Evolutionary conservation across 352 stramenopile species (phyloP), one percentile per base, ranked within the genome.

Genomic region (Globisporangium parvum): DNA sequence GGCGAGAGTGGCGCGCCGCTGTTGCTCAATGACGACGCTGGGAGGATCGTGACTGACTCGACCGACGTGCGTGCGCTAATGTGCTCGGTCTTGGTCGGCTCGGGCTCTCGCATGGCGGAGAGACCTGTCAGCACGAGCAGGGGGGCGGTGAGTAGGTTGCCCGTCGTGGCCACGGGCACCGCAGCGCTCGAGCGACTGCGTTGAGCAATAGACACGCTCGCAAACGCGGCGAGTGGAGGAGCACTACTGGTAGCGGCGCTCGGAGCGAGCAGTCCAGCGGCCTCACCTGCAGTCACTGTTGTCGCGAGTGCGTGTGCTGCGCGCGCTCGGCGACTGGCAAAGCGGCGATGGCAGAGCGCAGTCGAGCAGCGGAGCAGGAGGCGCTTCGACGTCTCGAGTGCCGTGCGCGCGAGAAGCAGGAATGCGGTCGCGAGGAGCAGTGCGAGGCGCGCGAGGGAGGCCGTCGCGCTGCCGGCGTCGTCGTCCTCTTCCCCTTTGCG

Each of bases 391-490:
- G 21, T 31, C 31, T 33, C 28, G 57, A 62, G 39, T 9, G 57
- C 53, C 53, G 54, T 60, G 64, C 68, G 67, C 53, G 60, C 59
- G 54, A 57, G 55, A 59, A 69, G 59, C 50, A 57, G 65, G 67
- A 59, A 52, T 55, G 39, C 41, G 40, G 57, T 53, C 9, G 53
- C 52, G 8, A 56, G 39, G 24, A 57, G 28, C 35, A 60, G 53
- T 44, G 55, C 52, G 55, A 59, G 44, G 47, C 53, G 51, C 66
- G 46, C 5, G 39, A 44, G 15, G 39, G 15, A 44, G 39, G 39
- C 39, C 6, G 18, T 20, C 39, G 14, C 39, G 18, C 31, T 10
- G 3, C 3, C 26, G 8, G 1, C 1, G 31, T 37, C 31, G 31
- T 10, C 31, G 31, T 12, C 31, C 31, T 37, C 31, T 37, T 37